Percentiles rank a stretch among this genome's conserved stretches.
Conservation (phyloP, 139 green algal species). For the Chlorokybus atmophyticus region DNA sequence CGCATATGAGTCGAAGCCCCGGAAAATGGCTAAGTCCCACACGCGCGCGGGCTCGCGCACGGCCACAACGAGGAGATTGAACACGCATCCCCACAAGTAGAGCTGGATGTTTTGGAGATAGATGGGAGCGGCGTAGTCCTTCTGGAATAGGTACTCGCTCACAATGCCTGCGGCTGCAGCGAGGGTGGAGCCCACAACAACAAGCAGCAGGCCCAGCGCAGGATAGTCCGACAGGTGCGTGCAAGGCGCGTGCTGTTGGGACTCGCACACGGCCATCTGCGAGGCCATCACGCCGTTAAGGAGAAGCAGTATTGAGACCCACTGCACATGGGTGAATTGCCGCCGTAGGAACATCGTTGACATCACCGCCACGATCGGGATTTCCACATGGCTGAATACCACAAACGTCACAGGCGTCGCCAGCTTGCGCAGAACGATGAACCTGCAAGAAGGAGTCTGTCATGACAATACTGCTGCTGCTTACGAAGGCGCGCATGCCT, state of each 20-base stretch:
- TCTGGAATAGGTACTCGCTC: slow-evolving; percentile 11
- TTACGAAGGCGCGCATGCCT: too few species aligned
- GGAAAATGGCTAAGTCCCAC: not conserved
- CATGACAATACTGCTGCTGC: not conserved
- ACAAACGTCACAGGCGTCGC: slow-evolving; percentile 6
- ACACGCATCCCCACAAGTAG: slow-evolving; percentile 3
- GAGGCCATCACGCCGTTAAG: slow-evolving; percentile 14
- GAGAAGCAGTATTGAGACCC: slow-evolving; percentile 9
- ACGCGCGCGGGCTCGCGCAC: not conserved
- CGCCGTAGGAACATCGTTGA: slow-evolving; percentile 1
- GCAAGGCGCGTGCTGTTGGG: not conserved
- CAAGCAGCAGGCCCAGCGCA: not conserved
- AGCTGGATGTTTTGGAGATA: slow-evolving; percentile 14
- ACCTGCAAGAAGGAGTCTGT: not conserved
- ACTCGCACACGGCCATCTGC: slow-evolving; percentile 14
- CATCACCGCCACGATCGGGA: slow-evolving; percentile 13
- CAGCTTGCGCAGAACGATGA: slow-evolving; percentile 8
- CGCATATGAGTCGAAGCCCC: not conserved
- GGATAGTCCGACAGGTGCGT: slow-evolving; percentile 3
- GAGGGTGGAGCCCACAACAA: not conserved
- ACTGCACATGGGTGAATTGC: slow-evolving; percentile 2
- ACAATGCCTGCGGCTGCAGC: slow-evolving; percentile 6
- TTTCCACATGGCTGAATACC: slow-evolving; percentile 13
- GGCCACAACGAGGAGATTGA: not conserved
- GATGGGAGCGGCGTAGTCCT: slow-evolving; percentile 3